phyloP scores from a whole-genome alignment of 2,329 filamentous ascomycete species.

The Macrophomina phaseolina region DNA sequence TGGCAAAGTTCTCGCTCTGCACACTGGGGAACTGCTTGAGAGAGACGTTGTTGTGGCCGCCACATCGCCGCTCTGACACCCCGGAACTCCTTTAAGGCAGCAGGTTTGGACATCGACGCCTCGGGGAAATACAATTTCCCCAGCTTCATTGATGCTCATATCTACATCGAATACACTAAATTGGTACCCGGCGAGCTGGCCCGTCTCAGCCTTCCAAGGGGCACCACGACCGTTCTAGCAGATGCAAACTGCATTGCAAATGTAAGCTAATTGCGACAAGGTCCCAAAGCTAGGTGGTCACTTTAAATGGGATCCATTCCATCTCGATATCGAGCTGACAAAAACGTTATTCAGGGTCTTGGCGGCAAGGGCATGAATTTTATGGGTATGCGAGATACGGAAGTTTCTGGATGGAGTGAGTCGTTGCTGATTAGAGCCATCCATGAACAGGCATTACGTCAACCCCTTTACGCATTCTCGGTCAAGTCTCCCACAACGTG shows the following conservation, averaged over 20 bases:
- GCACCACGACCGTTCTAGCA: neutral
- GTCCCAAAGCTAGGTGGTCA: neutral
- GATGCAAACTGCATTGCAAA: conserved; percentile 15
- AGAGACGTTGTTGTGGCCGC: neutral
- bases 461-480: neutral
- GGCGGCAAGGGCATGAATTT: conserved; percentile 2
- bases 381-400: conserved; percentile 1
- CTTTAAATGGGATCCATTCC: neutral
- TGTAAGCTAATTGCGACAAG: neutral
- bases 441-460: neutral
- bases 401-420: neutral
- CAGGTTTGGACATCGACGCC: neutral
- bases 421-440: neutral
- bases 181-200: conserved; percentile 6
- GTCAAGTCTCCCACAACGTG: neutral
- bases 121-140: neutral
- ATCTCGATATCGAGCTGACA: neutral
- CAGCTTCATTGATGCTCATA: neutral
- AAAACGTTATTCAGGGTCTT: neutral
- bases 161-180: neutral
- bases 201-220: neutral
- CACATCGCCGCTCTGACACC: conserved; percentile 2
- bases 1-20: neutral
- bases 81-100: neutral
- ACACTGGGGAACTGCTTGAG: neutral